These are phyloP conservation scores for Auriscalpium orientale DNA, from an alignment of 768 basidiomycete genomes.

Conservation along the genomic window DNA sequence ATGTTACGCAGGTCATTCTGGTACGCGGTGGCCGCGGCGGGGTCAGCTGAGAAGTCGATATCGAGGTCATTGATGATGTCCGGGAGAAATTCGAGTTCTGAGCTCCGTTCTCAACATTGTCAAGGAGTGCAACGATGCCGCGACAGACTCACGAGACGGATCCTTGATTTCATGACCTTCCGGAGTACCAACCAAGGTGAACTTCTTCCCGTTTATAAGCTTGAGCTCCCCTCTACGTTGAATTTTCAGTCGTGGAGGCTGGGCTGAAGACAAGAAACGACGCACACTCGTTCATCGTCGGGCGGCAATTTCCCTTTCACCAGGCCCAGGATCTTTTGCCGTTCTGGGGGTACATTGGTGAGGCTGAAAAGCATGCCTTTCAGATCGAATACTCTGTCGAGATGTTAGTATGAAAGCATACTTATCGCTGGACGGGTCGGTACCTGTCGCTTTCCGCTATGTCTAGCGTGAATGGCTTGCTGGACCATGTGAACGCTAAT, in stretches of 20 bases:
- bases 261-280: background rate
- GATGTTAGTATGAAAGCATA: background rate
- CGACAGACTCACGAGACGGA: constrained; percentile 42
- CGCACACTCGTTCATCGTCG: constrained; percentile 61
- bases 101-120: background rate
- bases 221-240: constrained; percentile 47
- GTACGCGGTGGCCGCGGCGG: constrained; percentile 49
- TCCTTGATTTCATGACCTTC: constrained; percentile 83
- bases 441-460: constrained; percentile 78
- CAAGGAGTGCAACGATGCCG: constrained; percentile 5
- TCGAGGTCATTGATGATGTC: constrained; percentile 79
- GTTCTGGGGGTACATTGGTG: constrained; percentile 74
- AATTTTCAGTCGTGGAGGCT: constrained; percentile 1
- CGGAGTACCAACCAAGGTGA: constrained; percentile 81
- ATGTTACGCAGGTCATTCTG: constrained; percentile 74
- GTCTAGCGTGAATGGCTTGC: constrained; percentile 54
- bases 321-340: constrained; percentile 84
- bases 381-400: constrained; percentile 67
- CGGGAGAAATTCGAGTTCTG: constrained; percentile 59
- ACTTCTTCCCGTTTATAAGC: constrained; percentile 58
- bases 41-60: constrained; percentile 63
- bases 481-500: constrained; percentile 66
- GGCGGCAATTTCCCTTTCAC: constrained; percentile 77
- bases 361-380: constrained; percentile 57
- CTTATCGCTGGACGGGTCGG: background rate